Percentiles rank a stretch among this genome's conserved stretches.
phyloP scores from a whole-genome alignment of 345 rosid genomes.

The Sonneratia alba region DNA sequence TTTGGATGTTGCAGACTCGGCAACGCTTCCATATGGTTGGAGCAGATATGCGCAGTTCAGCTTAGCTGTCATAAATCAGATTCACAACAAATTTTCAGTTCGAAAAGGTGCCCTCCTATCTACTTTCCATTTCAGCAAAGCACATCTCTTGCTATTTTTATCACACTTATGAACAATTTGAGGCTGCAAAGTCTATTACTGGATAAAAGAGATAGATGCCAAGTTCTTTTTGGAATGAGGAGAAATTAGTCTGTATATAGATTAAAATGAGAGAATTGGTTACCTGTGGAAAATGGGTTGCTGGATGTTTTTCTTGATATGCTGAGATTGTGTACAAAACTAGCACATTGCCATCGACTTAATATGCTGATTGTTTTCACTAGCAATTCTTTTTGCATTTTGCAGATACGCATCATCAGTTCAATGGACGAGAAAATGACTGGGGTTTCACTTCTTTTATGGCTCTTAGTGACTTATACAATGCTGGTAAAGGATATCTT shows the following conservation, averaged over 20 bases:
- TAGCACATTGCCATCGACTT: background rate
- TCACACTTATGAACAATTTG: background rate
- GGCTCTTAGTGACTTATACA: constrained; percentile 43
- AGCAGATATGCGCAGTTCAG: constrained; percentile 54
- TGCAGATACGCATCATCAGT: constrained; percentile 52
- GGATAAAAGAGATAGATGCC: background rate
- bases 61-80: constrained; percentile 44
- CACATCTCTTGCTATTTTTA: background rate
- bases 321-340: background rate
- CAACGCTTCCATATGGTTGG: constrained; percentile 46
- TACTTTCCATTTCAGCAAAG: background rate
- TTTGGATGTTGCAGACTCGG: constrained; percentile 48
- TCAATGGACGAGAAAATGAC: constrained; percentile 39
- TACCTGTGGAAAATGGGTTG: background rate
- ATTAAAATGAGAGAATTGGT: background rate
- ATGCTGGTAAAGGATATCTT: constrained; percentile 41
- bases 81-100: constrained; percentile 35
- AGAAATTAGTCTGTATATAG: background rate
- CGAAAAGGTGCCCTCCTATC: constrained; percentile 31
- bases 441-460: constrained; percentile 62
- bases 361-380: background rate
- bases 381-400: background rate
- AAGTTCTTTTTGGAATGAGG: background rate
- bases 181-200: background rate
- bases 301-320: background rate